These are phyloP conservation scores for Orobanche coerulescens DNA, from an alignment of 257 asterid genomes.

Conservation along the genomic window DNA sequence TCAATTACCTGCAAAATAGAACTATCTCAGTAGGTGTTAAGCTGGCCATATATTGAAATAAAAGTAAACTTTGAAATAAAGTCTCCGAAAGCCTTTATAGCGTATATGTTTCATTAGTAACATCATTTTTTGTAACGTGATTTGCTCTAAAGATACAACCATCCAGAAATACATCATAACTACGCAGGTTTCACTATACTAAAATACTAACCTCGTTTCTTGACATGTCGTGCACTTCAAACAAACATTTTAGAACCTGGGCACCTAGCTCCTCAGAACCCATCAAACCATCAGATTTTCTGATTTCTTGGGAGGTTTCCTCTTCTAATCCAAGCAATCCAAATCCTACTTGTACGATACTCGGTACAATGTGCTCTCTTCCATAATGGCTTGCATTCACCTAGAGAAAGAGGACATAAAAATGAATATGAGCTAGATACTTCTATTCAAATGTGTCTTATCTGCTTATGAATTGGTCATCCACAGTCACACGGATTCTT, in stretches of 20 bases:
- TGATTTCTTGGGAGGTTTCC: conserved; percentile 36
- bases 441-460: neutral
- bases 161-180: too few relatives aligned
- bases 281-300: conserved; percentile 53
- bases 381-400: conserved; percentile 71
- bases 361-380: conserved; percentile 75
- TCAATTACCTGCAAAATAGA: conserved; percentile 56
- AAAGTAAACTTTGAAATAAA: neutral
- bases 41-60: too few relatives aligned
- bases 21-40: conserved; percentile 16
- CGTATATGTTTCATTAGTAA: neutral
- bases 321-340: conserved; percentile 69
- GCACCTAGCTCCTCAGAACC: conserved; percentile 59
- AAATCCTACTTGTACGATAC: conserved; percentile 76
- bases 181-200: conserved; percentile 1
- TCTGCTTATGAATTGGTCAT: conserved; percentile 5
- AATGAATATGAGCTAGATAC: too few relatives aligned
- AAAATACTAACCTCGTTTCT: conserved; percentile 84
- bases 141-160: conserved; percentile 8
- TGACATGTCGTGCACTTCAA: conserved; percentile 81
- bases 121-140: neutral
- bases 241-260: conserved; percentile 69
- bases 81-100: neutral
- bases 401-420: conserved; percentile 29
- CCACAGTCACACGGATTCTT: neutral